phyloP scores from a whole-genome alignment of 1,284 basidiomycete species.

The Wolfiporia cocos region DNA sequence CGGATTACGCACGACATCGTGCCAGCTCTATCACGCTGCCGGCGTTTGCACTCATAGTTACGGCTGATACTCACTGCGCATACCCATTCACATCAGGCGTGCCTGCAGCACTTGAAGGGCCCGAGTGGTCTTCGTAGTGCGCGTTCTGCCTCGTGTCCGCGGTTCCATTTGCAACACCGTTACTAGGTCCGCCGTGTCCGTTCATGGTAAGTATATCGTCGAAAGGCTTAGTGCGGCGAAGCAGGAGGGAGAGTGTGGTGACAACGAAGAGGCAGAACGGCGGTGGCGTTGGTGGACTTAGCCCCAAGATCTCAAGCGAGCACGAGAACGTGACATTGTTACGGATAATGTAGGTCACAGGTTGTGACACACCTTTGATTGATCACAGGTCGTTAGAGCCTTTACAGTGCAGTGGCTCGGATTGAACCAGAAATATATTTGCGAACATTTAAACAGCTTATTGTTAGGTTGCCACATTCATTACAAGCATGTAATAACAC shows the following conservation, averaged over 20 bases:
- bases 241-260: not conserved
- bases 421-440: no score
- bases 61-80: constrained; percentile 20
- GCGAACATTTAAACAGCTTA: not conserved
- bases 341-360: not conserved
- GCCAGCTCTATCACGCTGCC: no score
- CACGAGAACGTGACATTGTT: not conserved
- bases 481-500: no score
- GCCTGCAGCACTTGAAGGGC: constrained; percentile 15
- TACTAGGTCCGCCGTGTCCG: constrained; percentile 27
- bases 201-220: constrained; percentile 17
- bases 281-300: not conserved
- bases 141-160: constrained; percentile 16
- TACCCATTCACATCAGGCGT: constrained; percentile 21
- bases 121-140: constrained; percentile 18
- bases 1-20: no score
- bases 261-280: not conserved
- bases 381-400: no score
- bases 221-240: not conserved
- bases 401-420: no score
- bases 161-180: constrained; percentile 17
- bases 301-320: not conserved
- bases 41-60: no score
- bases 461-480: not conserved
- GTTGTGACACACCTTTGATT: not conserved